Evolutionary conservation across 1,284 basidiomycete genomes (phyloP).

Genomic region (Malassezia pachydermatis): DNA sequence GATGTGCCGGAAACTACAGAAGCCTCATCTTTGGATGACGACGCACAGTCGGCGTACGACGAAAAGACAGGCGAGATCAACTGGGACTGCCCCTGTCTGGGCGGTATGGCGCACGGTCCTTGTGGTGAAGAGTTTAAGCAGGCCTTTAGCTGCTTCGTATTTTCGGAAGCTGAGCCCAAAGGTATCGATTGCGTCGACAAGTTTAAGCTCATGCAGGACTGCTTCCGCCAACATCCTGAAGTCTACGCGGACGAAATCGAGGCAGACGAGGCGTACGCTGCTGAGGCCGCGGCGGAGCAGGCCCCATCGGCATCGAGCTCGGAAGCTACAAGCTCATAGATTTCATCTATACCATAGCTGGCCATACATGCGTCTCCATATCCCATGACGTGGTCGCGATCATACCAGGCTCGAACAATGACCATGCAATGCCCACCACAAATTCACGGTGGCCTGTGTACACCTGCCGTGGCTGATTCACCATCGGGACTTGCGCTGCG

Average conservation of each 20-base stretch:
- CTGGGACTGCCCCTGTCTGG: slow-evolving; percentile 61
- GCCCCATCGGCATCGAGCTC: neutral
- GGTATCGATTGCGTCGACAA: slow-evolving; percentile 95
- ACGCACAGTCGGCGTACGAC: slow-evolving; percentile 49
- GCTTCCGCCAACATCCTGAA: slow-evolving; percentile 91
- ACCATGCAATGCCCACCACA: slow-evolving; percentile 79
- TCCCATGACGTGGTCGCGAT: slow-evolving; percentile 87
- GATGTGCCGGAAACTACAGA: slow-evolving; percentile 18
- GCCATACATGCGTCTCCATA: slow-evolving; percentile 64
- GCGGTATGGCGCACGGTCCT: slow-evolving; percentile 95
- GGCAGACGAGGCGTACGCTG: slow-evolving; percentile 34
- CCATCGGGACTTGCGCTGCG: slow-evolving; percentile 9
- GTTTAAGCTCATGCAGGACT: slow-evolving; percentile 96
- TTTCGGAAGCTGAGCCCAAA: slow-evolving; percentile 88
- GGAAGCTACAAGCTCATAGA: neutral
- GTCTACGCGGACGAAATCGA: slow-evolving; percentile 68
- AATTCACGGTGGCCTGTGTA: slow-evolving; percentile 88
- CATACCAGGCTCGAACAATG: slow-evolving; percentile 66
- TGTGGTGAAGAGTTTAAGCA: slow-evolving; percentile 88
- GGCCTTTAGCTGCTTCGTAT: slow-evolving; percentile 95
- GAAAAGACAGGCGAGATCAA: slow-evolving; percentile 67
- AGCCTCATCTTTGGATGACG: slow-evolving; percentile 16
- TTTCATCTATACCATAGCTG: slow-evolving; percentile 8
- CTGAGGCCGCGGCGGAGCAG: slow-evolving; percentile 13
- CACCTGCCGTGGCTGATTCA: slow-evolving; percentile 54